A percentile compares a stretch with the other conserved stretches of the same genome.
Evolutionary conservation across 129 eudicot genomes (phyloP).

Genomic region (Deinandra increscens): DNA sequence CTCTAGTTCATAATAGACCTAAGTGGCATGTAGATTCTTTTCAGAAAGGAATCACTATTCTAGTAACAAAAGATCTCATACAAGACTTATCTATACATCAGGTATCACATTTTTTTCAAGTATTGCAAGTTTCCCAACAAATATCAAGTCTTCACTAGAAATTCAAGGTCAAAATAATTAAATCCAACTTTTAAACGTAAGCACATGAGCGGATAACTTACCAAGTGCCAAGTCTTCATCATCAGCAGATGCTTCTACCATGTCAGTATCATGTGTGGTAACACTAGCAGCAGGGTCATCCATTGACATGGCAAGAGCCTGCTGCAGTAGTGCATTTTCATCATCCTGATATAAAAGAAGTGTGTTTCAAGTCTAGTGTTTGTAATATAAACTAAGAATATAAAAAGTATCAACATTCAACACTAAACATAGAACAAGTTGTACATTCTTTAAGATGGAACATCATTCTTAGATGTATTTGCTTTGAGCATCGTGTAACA

Average conservation of each 20-base stretch:
- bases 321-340: constrained; percentile 90
- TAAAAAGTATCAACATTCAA: too few relatives aligned
- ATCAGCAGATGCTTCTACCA: constrained; percentile 92
- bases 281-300: constrained; percentile 69
- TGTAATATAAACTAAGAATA: neutral
- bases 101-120: neutral
- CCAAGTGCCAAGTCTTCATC: constrained; percentile 93
- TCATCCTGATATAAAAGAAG: constrained; percentile 53
- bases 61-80: neutral
- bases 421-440: too few relatives aligned
- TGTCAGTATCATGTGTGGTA: constrained; percentile 68
- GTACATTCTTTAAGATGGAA: too few relatives aligned
- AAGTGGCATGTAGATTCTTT: neutral
- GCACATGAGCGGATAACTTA: constrained; percentile 29
- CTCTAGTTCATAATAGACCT: neutral
- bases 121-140: neutral
- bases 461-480: too few relatives aligned
- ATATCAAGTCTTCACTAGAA: neutral
- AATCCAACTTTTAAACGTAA: neutral
- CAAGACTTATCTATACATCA: neutral
- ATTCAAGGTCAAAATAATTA: neutral
- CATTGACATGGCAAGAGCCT: constrained; percentile 99
- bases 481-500: too few relatives aligned
- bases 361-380: constrained; percentile 1
- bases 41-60: neutral